phyloP scores from a whole-genome alignment of 768 basidiomycete genomes.

The Boletales sp. region DNA sequence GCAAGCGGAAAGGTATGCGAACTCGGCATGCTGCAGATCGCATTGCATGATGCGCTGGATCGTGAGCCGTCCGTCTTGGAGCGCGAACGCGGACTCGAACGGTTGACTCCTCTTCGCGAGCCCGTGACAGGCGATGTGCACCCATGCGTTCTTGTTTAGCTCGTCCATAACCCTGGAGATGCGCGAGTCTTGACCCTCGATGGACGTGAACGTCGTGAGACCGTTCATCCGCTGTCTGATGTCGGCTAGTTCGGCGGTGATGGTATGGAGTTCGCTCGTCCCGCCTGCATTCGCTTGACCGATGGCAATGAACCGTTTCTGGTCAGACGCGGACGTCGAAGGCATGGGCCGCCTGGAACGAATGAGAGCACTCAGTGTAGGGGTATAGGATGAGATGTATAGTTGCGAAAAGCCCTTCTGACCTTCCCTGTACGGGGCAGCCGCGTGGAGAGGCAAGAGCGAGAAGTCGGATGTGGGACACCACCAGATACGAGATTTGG shows the following conservation, averaged over 20 bases:
- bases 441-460: not conserved
- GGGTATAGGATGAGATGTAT: conserved; percentile 16
- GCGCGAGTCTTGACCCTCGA: too few relatives aligned
- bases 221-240: too few relatives aligned
- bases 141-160: too few relatives aligned
- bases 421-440: not conserved
- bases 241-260: too few relatives aligned
- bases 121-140: conserved; percentile 24
- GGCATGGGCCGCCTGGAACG: not conserved
- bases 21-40: not conserved
- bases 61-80: too few relatives aligned
- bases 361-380: conserved; percentile 7
- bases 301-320: conserved; percentile 3
- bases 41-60: not conserved
- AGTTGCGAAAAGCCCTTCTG: conserved; percentile 3
- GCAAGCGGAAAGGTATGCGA: conserved; percentile 24
- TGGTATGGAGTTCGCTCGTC: too few relatives aligned
- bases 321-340: not conserved
- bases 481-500: conserved; percentile 12
- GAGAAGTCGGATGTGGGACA: conserved; percentile 11
- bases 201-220: too few relatives aligned
- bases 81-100: too few relatives aligned
- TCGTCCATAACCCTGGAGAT: too few relatives aligned
- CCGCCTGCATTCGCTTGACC: not conserved
- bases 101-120: not conserved